Conservation (phyloP, 371 early-diverging fungal genomes). For the Choanephora cucurbitarum region DNA sequence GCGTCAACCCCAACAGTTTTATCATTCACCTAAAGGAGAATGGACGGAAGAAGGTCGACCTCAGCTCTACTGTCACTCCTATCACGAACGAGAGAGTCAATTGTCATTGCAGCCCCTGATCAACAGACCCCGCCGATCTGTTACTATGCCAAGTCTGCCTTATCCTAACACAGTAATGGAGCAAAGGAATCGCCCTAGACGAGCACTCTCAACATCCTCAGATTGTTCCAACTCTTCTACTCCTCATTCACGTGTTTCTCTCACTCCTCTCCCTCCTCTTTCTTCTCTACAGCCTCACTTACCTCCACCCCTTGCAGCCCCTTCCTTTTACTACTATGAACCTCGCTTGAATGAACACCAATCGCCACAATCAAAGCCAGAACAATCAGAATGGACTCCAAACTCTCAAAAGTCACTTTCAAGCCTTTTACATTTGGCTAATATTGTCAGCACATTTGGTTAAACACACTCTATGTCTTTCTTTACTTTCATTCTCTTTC, state of each 20-base stretch:
- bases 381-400: conserved; percentile 1
- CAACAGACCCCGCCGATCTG: conserved; percentile 17
- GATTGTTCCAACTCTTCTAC: conserved; percentile 13
- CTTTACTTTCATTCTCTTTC: background rate
- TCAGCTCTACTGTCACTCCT: conserved; percentile 21
- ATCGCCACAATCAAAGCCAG: conserved; percentile 9
- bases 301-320: conserved; percentile 3
- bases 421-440: conserved; percentile 34
- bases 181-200: conserved; percentile 12
- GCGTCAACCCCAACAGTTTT: conserved; percentile 11
- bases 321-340: conserved; percentile 2
- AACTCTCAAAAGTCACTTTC: conserved; percentile 19
- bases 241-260: conserved; percentile 13
- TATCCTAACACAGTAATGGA: conserved; percentile 11
- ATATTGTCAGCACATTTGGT: conserved; percentile 44
- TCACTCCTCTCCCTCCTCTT: conserved; percentile 8
- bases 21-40: background rate
- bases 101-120: conserved; percentile 16
- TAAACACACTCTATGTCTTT: too few relatives aligned
- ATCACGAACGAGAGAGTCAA: conserved; percentile 13
- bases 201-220: conserved; percentile 22
- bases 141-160: conserved; percentile 28
- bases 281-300: conserved; percentile 7
- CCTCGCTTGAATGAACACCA: background rate
- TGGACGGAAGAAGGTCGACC: conserved; percentile 5